Conservation (phyloP, 1,284 basidiomycete species). For the Sporisorium reilianum region DNA sequence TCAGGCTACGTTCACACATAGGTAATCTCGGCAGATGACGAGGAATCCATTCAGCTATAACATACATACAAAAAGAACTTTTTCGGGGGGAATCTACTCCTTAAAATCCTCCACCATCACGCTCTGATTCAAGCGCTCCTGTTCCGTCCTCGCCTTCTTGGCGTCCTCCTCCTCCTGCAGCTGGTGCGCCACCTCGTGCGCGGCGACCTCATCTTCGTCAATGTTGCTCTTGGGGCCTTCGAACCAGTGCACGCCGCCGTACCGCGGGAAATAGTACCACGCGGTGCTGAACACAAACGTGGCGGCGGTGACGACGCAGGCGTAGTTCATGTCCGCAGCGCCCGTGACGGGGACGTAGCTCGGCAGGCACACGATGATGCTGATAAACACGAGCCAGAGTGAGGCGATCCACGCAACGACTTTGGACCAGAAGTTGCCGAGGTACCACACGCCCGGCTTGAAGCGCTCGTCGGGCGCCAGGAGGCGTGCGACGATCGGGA, state of each 20-base stretch:
- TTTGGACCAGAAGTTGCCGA: conserved; percentile 50
- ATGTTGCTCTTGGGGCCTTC: conserved; percentile 46
- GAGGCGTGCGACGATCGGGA: conserved; percentile 42
- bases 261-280: conserved; percentile 53
- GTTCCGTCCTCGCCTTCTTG: conserved; percentile 29
- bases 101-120: conserved; percentile 35
- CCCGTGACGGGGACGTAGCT: conserved; percentile 37
- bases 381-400: conserved; percentile 45
- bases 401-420: conserved; percentile 40
- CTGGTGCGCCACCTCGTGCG: conserved; percentile 23
- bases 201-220: conserved; percentile 40
- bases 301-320: conserved; percentile 46
- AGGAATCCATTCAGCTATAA: background rate
- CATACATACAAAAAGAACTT: no score
- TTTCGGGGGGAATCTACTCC: no score
- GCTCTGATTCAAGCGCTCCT: conserved; percentile 28
- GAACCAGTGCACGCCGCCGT: conserved; percentile 52
- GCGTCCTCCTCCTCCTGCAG: conserved; percentile 25
- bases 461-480: conserved; percentile 31
- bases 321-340: conserved; percentile 52
- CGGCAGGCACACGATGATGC: conserved; percentile 51
- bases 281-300: conserved; percentile 41
- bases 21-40: no score
- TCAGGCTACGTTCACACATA: no score
- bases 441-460: conserved; percentile 48